Conservation (phyloP, 129 eudicot genomes). For the Pseudognaphalium luteoalbum region DNA sequence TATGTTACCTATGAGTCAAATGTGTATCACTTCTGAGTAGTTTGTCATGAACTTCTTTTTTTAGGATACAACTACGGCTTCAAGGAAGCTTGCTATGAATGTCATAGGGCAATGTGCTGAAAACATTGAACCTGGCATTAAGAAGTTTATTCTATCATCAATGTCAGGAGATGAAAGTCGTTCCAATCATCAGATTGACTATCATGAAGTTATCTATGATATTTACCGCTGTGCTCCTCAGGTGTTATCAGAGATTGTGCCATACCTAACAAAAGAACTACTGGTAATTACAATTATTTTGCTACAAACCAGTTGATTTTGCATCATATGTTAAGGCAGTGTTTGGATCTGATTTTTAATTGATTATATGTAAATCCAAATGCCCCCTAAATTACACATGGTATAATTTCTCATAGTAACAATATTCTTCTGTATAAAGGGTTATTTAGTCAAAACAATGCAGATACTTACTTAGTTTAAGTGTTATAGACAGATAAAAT, state of each 20-base stretch:
- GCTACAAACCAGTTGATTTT: slow-evolving; percentile 14
- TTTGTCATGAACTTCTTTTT: slow-evolving; percentile 25
- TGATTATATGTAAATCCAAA: slow-evolving; percentile 1
- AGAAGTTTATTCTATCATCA: slow-evolving; percentile 75
- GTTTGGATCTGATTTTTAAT: neutral
- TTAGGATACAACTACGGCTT: slow-evolving; percentile 61
- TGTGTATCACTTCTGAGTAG: neutral
- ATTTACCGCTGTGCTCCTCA: slow-evolving; percentile 86
- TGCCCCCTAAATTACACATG: slow-evolving; percentile 9
- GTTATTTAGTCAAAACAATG: slow-evolving; percentile 6
- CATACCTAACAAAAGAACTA: slow-evolving; percentile 78
- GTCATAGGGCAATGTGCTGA: slow-evolving; percentile 73
- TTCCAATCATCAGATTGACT: slow-evolving; percentile 55
- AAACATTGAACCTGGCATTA: slow-evolving; percentile 79
- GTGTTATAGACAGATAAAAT: slow-evolving; percentile 65
- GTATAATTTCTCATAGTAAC: neutral
- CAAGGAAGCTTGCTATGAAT: slow-evolving; percentile 85
- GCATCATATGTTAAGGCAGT: slow-evolving; percentile 7
- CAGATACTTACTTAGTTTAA: neutral
- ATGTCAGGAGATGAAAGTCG: slow-evolving; percentile 62
- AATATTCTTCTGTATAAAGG: neutral
- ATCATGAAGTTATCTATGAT: slow-evolving; percentile 77
- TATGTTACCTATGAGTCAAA: neutral
- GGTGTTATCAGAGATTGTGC: slow-evolving; percentile 67
- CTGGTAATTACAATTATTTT: slow-evolving; percentile 47